Evolutionary conservation across 2,329 filamentous ascomycete species (phyloP).

Genomic region (Fusarium fracticaudum): DNA sequence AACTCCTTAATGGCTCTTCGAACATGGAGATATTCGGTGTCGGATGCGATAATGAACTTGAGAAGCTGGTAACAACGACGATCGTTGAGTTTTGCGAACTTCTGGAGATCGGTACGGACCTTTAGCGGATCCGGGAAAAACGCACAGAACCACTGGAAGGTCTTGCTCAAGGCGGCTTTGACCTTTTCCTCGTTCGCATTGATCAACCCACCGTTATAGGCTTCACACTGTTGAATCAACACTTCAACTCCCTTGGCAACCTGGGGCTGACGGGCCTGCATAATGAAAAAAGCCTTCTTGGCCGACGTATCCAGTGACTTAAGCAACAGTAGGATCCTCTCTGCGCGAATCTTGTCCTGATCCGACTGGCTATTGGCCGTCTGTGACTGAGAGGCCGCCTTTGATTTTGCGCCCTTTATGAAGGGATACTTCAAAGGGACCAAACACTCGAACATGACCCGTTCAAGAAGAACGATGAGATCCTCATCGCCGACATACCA

Average conservation of each 20-base stretch:
- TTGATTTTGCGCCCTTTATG: slow-evolving; percentile 64
- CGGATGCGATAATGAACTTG: slow-evolving; percentile 82
- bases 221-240: slow-evolving; percentile 87
- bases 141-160: slow-evolving; percentile 77
- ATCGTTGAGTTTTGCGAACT: slow-evolving; percentile 91
- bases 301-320: slow-evolving; percentile 80
- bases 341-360: slow-evolving; percentile 80
- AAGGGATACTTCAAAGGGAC: slow-evolving; percentile 90
- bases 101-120: slow-evolving; percentile 81
- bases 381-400: slow-evolving; percentile 67
- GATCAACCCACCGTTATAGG: slow-evolving; percentile 87
- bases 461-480: slow-evolving; percentile 84
- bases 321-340: slow-evolving; percentile 84
- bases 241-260: slow-evolving; percentile 77
- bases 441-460: slow-evolving; percentile 85
- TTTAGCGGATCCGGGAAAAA: slow-evolving; percentile 80
- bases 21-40: slow-evolving; percentile 92
- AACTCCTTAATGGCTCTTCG: slow-evolving; percentile 91
- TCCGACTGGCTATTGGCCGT: slow-evolving; percentile 63
- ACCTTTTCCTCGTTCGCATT: slow-evolving; percentile 75
- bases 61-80: slow-evolving; percentile 90
- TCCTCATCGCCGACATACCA: slow-evolving; percentile 92
- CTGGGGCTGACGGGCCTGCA: slow-evolving; percentile 80
- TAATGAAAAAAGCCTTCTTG: slow-evolving; percentile 87
- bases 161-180: slow-evolving; percentile 75